Percentiles rank a stretch among this genome's conserved stretches.
These are phyloP conservation scores for Kernera saxatilis DNA, from an alignment of 345 rosid genomes.

Conservation along the genomic window DNA sequence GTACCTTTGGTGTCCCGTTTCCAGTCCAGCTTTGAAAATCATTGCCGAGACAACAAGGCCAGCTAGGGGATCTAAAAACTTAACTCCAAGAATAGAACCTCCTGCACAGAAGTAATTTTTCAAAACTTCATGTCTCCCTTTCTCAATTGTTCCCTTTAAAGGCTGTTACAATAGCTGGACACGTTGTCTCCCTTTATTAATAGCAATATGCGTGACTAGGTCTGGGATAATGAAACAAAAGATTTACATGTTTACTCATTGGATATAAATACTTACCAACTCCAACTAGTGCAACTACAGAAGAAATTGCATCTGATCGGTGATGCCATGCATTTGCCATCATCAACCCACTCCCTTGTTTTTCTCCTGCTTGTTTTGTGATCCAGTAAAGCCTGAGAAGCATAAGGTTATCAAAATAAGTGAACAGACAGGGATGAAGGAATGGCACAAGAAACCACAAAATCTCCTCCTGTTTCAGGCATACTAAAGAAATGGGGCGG, in stretches of 20 bases:
- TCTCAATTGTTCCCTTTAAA: neutral
- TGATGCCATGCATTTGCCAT: conserved; percentile 99
- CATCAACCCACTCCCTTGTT: conserved; percentile 86
- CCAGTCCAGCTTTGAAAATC: conserved; percentile 76
- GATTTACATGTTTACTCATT: neutral
- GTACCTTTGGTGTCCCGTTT: conserved; percentile 89
- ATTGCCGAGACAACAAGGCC: conserved; percentile 86
- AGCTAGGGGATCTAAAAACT: conserved; percentile 87
- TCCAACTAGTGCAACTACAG: conserved; percentile 85
- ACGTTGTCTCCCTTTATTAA: neutral
- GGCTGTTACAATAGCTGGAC: neutral
- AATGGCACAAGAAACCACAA: neutral
- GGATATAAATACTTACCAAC: conserved; percentile 50
- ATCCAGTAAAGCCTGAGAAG: conserved; percentile 74
- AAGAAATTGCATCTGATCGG: conserved; percentile 92
- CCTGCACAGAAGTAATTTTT: conserved; percentile 41
- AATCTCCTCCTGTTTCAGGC: conserved; percentile 1
- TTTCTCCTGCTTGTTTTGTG: conserved; percentile 87
- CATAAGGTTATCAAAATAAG: neutral
- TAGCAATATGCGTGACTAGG: neutral
- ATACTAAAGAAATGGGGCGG: neutral
- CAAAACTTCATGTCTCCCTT: neutral
- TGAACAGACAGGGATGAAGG: neutral
- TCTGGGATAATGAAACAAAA: neutral
- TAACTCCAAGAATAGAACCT: conserved; percentile 83